Base-by-base conservation (phyloP, 140 eudicot species). In the Erigeron philadelphicus region DNA sequence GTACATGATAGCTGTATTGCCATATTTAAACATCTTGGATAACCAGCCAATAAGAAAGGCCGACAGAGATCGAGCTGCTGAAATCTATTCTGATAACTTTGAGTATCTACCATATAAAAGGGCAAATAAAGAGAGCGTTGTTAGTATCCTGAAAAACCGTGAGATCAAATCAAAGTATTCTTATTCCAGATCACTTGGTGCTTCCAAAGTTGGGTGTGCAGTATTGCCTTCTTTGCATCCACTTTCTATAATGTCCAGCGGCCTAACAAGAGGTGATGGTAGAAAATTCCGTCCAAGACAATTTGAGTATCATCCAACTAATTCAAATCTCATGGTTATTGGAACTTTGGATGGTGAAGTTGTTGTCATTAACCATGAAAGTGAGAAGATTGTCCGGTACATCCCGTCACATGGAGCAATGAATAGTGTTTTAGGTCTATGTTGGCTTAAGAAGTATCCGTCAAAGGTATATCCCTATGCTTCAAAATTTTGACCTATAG, bases 281-380 rank as follows among this genome's bases (percentile, higher is more conserved):
- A 83, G 81, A 61, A 83, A 53, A 64, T 84, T 80, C 54, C 91
- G 98, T 56, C 98, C 98, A 11, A 71, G 98, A 63, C 98, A 91
- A 70, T 91, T 91, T 54, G 97, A 91, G 76, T 91, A 91, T 72
- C 96, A 88, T 79, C 98, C 98, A 25, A 69, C 84, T 62, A 84
- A 86, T 78, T n/a, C 95, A n/a, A 81, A 87, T 76, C 85, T 88
- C 23, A 84, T 92, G 98, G 98, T 82, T 55, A 81, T 92, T 67
- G 98, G 98, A 60, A 92, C 96, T 53, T 64, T 92, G 75, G 98
- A 92, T 78, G 98, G 98, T 68, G 98, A 92, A 83, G 96, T 92
- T 38, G 84, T 88, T 43, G 88, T 89, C 13, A 64, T 88, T 78
- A 92, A 92, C 76, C 98, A 92, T 62, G 98, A 88, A 74, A 92